Percentiles rank a stretch among this genome's conserved stretches.
phyloP scores from a whole-genome alignment of 768 basidiomycete genomes.

The Tylopilus rubrobrunneus region DNA sequence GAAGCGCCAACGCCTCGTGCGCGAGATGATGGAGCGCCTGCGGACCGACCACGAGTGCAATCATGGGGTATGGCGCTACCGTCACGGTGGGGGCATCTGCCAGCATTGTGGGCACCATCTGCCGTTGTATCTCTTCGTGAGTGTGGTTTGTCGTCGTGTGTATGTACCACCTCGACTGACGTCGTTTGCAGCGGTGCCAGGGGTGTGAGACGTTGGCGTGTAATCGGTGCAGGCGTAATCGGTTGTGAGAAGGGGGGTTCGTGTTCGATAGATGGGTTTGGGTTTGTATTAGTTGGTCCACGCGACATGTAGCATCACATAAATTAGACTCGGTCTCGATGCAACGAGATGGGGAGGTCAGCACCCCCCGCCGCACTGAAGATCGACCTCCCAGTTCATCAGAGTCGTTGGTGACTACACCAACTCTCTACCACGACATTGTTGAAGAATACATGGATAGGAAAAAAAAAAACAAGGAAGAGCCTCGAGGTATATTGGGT shows the following conservation, averaged over 20 bases:
- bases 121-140: slow-evolving; percentile 46
- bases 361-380: too few relatives aligned
- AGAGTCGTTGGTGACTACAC: too few relatives aligned
- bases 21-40: slow-evolving; percentile 35
- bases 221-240: slow-evolving; percentile 36
- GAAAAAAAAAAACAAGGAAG: too few relatives aligned
- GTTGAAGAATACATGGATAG: too few relatives aligned
- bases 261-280: background rate
- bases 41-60: slow-evolving; percentile 53
- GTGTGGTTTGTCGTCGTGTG: slow-evolving; percentile 14
- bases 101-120: slow-evolving; percentile 42
- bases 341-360: slow-evolving; percentile 4
- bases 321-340: slow-evolving; percentile 5
- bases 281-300: background rate
- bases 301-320: background rate
- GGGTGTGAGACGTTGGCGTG: slow-evolving; percentile 34
- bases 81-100: slow-evolving; percentile 42
- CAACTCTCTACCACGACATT: too few relatives aligned
- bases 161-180: too few relatives aligned
- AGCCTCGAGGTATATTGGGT: too few relatives aligned
- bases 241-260: slow-evolving; percentile 19
- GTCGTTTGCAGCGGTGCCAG: slow-evolving; percentile 28
- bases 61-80: slow-evolving; percentile 42
- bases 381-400: too few relatives aligned
- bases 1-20: slow-evolving; percentile 23